Base-by-base conservation (phyloP, 2,329 filamentous ascomycete genomes). In the Trichoderma sp. region DNA sequence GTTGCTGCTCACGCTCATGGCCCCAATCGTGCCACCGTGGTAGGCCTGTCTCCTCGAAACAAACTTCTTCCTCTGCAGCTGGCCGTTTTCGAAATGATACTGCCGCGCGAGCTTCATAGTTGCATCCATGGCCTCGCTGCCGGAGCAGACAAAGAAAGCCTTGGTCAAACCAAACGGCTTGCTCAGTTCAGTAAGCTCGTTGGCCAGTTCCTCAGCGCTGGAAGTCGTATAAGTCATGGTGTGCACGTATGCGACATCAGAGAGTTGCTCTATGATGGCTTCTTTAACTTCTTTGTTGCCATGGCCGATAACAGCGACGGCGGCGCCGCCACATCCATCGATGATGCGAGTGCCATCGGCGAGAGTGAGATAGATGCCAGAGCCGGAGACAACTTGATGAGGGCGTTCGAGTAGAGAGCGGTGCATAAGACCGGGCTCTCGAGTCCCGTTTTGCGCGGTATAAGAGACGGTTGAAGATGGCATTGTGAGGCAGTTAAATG, bases 281-380 rank as follows among this genome's bases (percentile, higher is more conserved):
- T 85, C 80, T 14, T 82, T 82, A 14, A 94, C 87, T 59, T 89
- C 82, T 53, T 83, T 75, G 63, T 90, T 85, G 35, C 87, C 88
- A 73, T 93, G 89, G 7, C 92, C 92, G 11, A 95, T 81, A 75
- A 27, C 66, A 33, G 76, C 68, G 3, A 77, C 76, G 37, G 90
- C 91, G 3, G 92, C 90, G 24, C 92, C 92, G 33, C 90, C 87
- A 24, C 89, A 91, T 1, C 88, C 90, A 77, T 96, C 92, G 16
- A 94, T 85, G 55, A 96, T 74, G 0, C 57, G 69, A 16, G 71
- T 72, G 19, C 75, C 82, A 37, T 79, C 75, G 10, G 76, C 70
- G 5, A 81, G 77, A 1, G 73, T 73, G 3, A 83, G 73, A 29
- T 80, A 77, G 6, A 78, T 74, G 0, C 82, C 82, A 0, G 76